Conservation (phyloP, 2,329 filamentous ascomycete genomes). For the Torrubiella hemipterigena region DNA sequence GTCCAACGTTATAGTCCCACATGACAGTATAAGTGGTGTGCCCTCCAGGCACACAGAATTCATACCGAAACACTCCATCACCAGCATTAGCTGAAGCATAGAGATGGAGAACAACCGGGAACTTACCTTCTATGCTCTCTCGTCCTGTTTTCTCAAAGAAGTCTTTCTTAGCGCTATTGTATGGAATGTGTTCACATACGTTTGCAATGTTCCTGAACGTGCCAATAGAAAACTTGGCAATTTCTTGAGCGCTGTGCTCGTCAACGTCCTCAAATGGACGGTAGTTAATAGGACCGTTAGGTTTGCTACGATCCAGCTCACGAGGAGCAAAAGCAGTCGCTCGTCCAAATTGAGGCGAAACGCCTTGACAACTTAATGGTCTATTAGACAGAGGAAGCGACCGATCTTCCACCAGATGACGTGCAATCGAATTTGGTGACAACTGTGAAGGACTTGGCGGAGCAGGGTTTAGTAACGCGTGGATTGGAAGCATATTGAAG, state of each 20-base stretch:
- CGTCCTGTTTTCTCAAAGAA: conserved; percentile 79
- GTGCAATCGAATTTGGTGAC: too few species aligned
- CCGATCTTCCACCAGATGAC: too few species aligned
- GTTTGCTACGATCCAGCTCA: too few species aligned
- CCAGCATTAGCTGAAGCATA: conserved; percentile 5
- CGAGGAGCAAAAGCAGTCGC: too few species aligned
- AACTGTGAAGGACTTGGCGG: too few species aligned
- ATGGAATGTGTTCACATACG: conserved; percentile 70
- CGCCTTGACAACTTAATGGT: too few species aligned
- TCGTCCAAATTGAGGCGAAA: too few species aligned
- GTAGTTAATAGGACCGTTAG: too few species aligned
- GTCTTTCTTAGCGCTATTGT: conserved; percentile 86
- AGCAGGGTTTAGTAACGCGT: neutral
- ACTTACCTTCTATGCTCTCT: conserved; percentile 75
- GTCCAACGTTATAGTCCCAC: conserved; percentile 95
- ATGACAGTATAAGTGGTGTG: conserved; percentile 63
- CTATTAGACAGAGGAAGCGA: too few species aligned
- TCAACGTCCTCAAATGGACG: conserved; percentile 59
- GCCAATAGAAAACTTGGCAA: conserved; percentile 52
- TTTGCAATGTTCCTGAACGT: conserved; percentile 51
- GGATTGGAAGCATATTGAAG: neutral
- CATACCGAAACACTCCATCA: conserved; percentile 66
- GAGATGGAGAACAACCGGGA: neutral
- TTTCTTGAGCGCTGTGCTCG: conserved; percentile 40
- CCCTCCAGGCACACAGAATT: conserved; percentile 59